A percentile compares a stretch with the other conserved stretches of the same genome.
Conservation (phyloP, 169 alveolate genomes). For the Plasmodium falciparum region DNA sequence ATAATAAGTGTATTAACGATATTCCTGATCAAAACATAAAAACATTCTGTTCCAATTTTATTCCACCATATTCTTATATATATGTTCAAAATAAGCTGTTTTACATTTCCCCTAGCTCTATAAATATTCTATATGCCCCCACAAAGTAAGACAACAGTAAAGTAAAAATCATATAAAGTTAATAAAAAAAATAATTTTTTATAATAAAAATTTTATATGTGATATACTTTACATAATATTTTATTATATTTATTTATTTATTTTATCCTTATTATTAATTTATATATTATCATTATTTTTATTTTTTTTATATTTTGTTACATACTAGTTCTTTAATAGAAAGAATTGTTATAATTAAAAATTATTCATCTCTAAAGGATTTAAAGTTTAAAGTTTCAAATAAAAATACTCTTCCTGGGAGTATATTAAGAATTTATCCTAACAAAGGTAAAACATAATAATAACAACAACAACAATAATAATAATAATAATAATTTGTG, state of each 20-base stretch:
- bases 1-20: slow-evolving; percentile 42
- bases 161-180: neutral
- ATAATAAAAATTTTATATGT: neutral
- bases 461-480: slow-evolving; percentile 6
- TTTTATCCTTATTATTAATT: neutral
- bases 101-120: slow-evolving; percentile 70
- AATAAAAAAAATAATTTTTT: neutral
- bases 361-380: slow-evolving; percentile 37
- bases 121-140: slow-evolving; percentile 68
- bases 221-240: too few species aligned
- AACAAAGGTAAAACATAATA: slow-evolving; percentile 39
- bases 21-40: slow-evolving; percentile 38
- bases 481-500: slow-evolving; percentile 6
- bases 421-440: slow-evolving; percentile 50
- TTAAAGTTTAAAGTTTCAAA: slow-evolving; percentile 69
- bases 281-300: neutral
- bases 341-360: slow-evolving; percentile 68
- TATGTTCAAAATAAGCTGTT: slow-evolving; percentile 55
- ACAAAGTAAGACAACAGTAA: slow-evolving; percentile 33
- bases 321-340: slow-evolving; percentile 49
- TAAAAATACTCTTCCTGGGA: slow-evolving; percentile 49
- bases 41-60: slow-evolving; percentile 59
- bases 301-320: neutral
- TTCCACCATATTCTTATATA: slow-evolving; percentile 72
- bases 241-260: too few species aligned